Percentiles rank a stretch among this genome's conserved stretches.
Conservation (phyloP, 164 flowering plant species). For the Magnolia officinalis region DNA sequence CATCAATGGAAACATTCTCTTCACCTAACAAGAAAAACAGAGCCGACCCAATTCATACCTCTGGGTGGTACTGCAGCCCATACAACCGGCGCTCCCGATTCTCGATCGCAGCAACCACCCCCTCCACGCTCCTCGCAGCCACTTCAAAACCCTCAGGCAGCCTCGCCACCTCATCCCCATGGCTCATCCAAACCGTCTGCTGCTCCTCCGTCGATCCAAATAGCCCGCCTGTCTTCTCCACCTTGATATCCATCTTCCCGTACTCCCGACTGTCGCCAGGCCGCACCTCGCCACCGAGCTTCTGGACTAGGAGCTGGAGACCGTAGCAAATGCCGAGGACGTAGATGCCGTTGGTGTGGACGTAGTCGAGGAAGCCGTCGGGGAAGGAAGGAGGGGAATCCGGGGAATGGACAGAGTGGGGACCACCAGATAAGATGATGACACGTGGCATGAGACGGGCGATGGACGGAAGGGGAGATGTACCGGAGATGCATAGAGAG, state of each 20-base stretch:
- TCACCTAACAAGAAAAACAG: not conserved
- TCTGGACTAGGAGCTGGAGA: slow-evolving; percentile 81
- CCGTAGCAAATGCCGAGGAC: slow-evolving; percentile 94
- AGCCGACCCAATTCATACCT: slow-evolving; percentile 39
- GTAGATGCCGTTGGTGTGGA: slow-evolving; percentile 44
- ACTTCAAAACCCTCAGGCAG: slow-evolving; percentile 80
- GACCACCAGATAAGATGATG: slow-evolving; percentile 90
- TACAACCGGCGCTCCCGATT: slow-evolving; percentile 52
- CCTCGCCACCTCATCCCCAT: slow-evolving; percentile 75
- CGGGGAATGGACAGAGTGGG: slow-evolving; percentile 77
- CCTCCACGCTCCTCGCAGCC: slow-evolving; percentile 69
- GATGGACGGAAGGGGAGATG: slow-evolving; percentile 63
- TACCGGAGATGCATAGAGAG: slow-evolving; percentile 87
- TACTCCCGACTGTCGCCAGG: slow-evolving; percentile 84
- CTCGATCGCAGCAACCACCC: slow-evolving; percentile 78
- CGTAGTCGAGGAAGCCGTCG: slow-evolving; percentile 69
- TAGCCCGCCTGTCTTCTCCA: slow-evolving; percentile 36
- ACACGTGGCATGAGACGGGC: slow-evolving; percentile 58
- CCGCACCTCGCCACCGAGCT: slow-evolving; percentile 74
- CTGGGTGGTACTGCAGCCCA: slow-evolving; percentile 94
- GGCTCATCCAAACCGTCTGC: slow-evolving; percentile 98
- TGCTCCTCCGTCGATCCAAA: slow-evolving; percentile 51
- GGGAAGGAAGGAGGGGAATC: slow-evolving; percentile 63
- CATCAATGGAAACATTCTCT: too few species aligned
- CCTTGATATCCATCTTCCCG: slow-evolving; percentile 86